Evolutionary conservation across 495 filamentous ascomycete genomes (phyloP).

Genomic region (Echria macrotheca): DNA sequence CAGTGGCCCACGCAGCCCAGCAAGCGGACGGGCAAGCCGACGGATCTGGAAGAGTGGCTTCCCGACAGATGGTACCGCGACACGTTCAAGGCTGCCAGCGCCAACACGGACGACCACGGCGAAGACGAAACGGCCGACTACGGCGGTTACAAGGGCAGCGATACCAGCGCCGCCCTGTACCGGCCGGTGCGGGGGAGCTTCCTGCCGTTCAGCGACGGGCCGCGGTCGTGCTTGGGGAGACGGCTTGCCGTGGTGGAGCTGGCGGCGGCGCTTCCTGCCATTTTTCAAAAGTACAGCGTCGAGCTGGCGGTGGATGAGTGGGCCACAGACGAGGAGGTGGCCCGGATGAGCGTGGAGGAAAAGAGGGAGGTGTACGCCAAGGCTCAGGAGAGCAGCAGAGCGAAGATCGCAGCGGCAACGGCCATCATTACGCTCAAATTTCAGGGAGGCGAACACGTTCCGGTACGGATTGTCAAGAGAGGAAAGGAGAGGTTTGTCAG

Average conservation of each 20-base stretch:
- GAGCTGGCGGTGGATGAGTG: conserved; percentile 60
- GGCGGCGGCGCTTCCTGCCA: conserved; percentile 58
- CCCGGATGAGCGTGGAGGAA: conserved; percentile 43
- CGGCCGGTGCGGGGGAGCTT: conserved; percentile 59
- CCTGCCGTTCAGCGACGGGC: conserved; percentile 69
- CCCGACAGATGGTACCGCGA: conserved; percentile 44
- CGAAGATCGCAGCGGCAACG: conserved; percentile 42
- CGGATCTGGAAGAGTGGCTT: conserved; percentile 42
- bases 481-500: conserved; percentile 56
- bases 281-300: conserved; percentile 60
- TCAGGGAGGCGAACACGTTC: conserved; percentile 43
- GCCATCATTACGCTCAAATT: conserved; percentile 61
- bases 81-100: conserved; percentile 3
- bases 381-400: conserved; percentile 45
- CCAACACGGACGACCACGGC: neutral
- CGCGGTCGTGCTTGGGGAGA: conserved; percentile 61
- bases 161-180: conserved; percentile 51
- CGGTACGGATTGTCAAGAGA: conserved; percentile 56
- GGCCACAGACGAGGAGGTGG: conserved; percentile 57
- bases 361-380: conserved; percentile 47
- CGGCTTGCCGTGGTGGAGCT: conserved; percentile 76
- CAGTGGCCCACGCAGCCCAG: conserved; percentile 53
- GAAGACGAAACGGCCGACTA: conserved; percentile 37
- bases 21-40: conserved; percentile 26
- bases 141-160: conserved; percentile 48